Evolutionary conservation across 306 rosid species (phyloP).

Genomic region (Biancaea sappan): DNA sequence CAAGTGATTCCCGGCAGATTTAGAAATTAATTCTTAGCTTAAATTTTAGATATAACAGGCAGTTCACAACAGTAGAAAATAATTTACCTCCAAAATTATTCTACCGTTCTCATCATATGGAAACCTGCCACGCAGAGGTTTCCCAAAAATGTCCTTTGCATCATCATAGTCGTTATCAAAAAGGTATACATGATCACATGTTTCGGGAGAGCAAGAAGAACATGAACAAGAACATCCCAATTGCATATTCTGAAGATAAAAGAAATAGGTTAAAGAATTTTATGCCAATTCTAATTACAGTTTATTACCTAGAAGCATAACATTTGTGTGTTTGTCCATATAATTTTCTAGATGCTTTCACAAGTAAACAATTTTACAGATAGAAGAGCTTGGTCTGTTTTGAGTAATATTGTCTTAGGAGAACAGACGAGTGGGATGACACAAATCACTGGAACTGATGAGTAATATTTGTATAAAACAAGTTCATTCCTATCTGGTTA

Average conservation of each 20-base stretch:
- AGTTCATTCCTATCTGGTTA: no score
- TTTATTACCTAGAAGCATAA: slow-evolving; percentile 6
- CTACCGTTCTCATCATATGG: slow-evolving; percentile 90
- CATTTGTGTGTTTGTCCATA: background rate
- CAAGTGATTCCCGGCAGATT: slow-evolving; percentile 25
- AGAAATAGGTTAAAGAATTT: slow-evolving; percentile 12
- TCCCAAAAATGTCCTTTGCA: slow-evolving; percentile 85
- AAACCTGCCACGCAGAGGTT: slow-evolving; percentile 86
- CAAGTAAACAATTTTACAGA: slow-evolving; percentile 25
- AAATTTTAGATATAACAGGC: slow-evolving; percentile 22
- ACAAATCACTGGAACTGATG: no score
- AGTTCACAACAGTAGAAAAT: slow-evolving; percentile 26
- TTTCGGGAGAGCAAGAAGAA: slow-evolving; percentile 74
- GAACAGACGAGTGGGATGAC: no score
- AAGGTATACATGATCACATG: slow-evolving; percentile 93
- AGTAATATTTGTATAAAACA: no score
- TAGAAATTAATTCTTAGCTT: slow-evolving; percentile 28
- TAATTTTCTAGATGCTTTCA: background rate
- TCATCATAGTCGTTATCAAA: slow-evolving; percentile 89
- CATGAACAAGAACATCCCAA: slow-evolving; percentile 80
- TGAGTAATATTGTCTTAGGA: no score
- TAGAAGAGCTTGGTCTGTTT: background rate
- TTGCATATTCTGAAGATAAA: slow-evolving; percentile 64
- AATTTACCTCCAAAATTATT: slow-evolving; percentile 83
- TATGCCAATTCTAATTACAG: slow-evolving; percentile 21